phyloP scores from a whole-genome alignment of 2,329 filamentous ascomycete genomes.

The Apiospora malaysiana region DNA sequence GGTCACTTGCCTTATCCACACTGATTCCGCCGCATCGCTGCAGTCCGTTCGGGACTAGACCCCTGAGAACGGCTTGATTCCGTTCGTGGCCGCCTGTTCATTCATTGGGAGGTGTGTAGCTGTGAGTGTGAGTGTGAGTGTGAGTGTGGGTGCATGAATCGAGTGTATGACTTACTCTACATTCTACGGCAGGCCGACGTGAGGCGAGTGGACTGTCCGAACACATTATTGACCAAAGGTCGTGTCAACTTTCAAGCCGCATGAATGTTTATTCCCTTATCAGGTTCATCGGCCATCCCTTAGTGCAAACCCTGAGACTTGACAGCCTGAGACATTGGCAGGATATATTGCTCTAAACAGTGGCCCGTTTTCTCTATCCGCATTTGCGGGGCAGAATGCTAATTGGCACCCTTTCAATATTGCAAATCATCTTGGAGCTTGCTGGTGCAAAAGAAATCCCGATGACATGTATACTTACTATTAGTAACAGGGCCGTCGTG shows the following conservation, averaged over 20 bases:
- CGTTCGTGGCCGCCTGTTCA: not conserved
- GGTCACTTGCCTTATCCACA: not conserved
- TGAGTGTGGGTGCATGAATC: not conserved
- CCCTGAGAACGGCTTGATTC: not conserved
- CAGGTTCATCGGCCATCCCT: not conserved
- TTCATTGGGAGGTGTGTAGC: not conserved
- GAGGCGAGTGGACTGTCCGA: not conserved
- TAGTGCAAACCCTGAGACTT: not conserved
- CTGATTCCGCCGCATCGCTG: not conserved
- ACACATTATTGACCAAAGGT: not conserved
- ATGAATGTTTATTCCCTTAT: not conserved
- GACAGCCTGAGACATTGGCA: slow-evolving; percentile 5
- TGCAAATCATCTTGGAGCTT: not conserved
- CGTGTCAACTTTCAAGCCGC: not conserved
- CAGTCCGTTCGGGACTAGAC: not conserved
- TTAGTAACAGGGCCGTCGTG: not conserved
- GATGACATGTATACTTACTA: not conserved
- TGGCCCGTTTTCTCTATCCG: slow-evolving; percentile 5
- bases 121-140: no score
- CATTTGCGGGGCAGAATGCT: not conserved
- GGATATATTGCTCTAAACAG: not conserved
- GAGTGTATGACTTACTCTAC: not conserved
- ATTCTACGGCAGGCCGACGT: not conserved
- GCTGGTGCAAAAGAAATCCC: not conserved
- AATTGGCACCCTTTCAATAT: not conserved